Evolutionary conservation across 2,329 filamentous ascomycete genomes (phyloP).

Genomic region (Penicillium vulpinum): DNA sequence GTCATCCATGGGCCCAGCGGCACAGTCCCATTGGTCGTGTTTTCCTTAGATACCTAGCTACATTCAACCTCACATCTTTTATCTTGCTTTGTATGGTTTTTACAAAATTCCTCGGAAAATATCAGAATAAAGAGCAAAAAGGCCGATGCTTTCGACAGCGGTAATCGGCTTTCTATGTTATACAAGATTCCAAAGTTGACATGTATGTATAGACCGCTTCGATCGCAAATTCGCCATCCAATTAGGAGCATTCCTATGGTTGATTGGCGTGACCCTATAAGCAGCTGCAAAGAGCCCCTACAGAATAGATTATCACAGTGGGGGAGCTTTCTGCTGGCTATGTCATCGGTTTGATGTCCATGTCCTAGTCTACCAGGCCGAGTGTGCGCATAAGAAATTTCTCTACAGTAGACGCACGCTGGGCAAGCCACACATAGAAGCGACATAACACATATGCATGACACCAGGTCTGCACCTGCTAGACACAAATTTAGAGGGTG

Average conservation of each 20-base stretch:
- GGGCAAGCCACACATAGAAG: slow-evolving; percentile 48
- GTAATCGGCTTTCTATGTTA: slow-evolving; percentile 57
- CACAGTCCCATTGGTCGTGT: neutral
- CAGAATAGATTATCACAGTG: slow-evolving; percentile 61
- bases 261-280: slow-evolving; percentile 61
- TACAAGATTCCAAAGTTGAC: slow-evolving; percentile 52
- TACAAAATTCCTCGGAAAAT: neutral
- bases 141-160: slow-evolving; percentile 10
- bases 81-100: neutral
- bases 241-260: slow-evolving; percentile 59
- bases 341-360: slow-evolving; percentile 50
- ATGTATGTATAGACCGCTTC: slow-evolving; percentile 54
- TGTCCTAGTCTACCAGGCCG: slow-evolving; percentile 63
- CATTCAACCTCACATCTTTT: neutral
- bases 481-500: slow-evolving; percentile 16
- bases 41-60: neutral
- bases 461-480: slow-evolving; percentile 8
- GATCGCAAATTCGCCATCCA: slow-evolving; percentile 62
- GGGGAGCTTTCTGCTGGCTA: slow-evolving; percentile 55
- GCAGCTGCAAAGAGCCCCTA: slow-evolving; percentile 55
- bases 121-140: neutral
- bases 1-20: neutral
- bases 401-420: slow-evolving; percentile 56
- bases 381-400: slow-evolving; percentile 60
- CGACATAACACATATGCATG: neutral